Evolutionary conservation across 2,329 filamentous ascomycete species (phyloP), one percentile per base, ranked within the genome.

Genomic region (Talaromyces sp.): DNA sequence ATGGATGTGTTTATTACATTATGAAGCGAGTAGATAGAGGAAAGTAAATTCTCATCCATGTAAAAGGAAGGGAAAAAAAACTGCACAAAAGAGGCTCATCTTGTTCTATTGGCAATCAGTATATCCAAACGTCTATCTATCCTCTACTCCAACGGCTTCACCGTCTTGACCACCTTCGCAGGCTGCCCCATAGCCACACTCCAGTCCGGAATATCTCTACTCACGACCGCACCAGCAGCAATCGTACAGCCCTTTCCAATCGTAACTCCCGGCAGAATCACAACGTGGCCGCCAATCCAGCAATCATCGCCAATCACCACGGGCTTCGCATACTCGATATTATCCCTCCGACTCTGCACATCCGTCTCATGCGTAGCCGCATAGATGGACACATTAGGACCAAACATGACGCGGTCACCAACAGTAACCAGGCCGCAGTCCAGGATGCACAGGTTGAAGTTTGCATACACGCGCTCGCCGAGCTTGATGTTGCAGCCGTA

Each of bases 401-500:
- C 83, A 51, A 84, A 75, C 71, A 84, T 79, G 8, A 81, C 78
- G 1, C 80, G 69, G 22, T 83, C 76, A 0, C 83, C 83, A 33
- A 85, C 82, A 0, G 75, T 81, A 4, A 85, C 79, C 0, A 84
- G 69, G 4, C 77, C 78, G 33, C 79, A 83, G 65, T 85, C 82
- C 10, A 84, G 70, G 30, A 85, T 80, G 0, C 78, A 66, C 28
- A 84, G 79, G 67, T 62, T 62, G 36, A 62, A 64, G 51, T 64
- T 64, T 11, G 83, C 79, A 66, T 87, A 89, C 69, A 88, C 87
- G 9, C 79, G 74, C 47, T 83, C 76, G 6, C 86, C 86, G 0
- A 88, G 75, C 4, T 73, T 77, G 63, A 88, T 81, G 66, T 88
- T 89, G 72, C 83, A 85, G 3, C 86, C 86, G 61, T 89, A 88